phyloP scores from a whole-genome alignment of 257 asterid genomes.

The Solanum pinnatisectum region DNA sequence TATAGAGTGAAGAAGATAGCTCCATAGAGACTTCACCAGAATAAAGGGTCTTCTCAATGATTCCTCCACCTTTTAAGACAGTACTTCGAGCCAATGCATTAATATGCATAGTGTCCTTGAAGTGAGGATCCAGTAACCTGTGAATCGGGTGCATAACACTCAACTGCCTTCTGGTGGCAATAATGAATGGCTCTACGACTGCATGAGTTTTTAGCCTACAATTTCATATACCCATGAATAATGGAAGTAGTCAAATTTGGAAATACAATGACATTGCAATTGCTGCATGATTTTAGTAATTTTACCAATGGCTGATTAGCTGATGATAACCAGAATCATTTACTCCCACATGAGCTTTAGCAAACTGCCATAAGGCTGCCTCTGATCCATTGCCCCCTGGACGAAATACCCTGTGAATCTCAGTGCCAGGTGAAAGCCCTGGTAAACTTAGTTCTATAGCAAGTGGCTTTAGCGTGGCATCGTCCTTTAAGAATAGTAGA shows the following conservation, averaged over 20 bases:
- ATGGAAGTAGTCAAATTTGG: background rate
- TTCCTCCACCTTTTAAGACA: slow-evolving; percentile 35
- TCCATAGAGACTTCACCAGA: slow-evolving; percentile 30
- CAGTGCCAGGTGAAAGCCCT: slow-evolving; percentile 2
- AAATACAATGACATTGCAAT: background rate
- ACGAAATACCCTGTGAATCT: slow-evolving; percentile 24
- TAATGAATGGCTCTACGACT: slow-evolving; percentile 42
- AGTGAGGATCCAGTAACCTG: slow-evolving; percentile 30
- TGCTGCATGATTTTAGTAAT: background rate
- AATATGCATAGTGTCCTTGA: slow-evolving; percentile 36
- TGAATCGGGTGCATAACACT: slow-evolving; percentile 43
- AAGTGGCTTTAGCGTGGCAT: slow-evolving; percentile 37
- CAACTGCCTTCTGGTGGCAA: slow-evolving; percentile 40
- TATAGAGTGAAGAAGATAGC: slow-evolving; percentile 31
- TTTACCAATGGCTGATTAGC: slow-evolving; percentile 38
- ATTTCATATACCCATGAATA: background rate
- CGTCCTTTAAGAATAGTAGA: slow-evolving; percentile 32
- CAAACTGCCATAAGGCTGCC: slow-evolving; percentile 48
- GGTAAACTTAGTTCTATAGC: slow-evolving; percentile 46
- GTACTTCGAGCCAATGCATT: slow-evolving; percentile 34
- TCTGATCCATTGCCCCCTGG: slow-evolving; percentile 33
- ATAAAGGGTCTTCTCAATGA: slow-evolving; percentile 33
- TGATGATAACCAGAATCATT: slow-evolving; percentile 40
- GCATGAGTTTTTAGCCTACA: slow-evolving; percentile 43
- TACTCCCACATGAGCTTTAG: slow-evolving; percentile 48